These are phyloP conservation scores for Rhizopogon sp. DNA, from an alignment of 768 basidiomycete genomes.

Conservation along the genomic window DNA sequence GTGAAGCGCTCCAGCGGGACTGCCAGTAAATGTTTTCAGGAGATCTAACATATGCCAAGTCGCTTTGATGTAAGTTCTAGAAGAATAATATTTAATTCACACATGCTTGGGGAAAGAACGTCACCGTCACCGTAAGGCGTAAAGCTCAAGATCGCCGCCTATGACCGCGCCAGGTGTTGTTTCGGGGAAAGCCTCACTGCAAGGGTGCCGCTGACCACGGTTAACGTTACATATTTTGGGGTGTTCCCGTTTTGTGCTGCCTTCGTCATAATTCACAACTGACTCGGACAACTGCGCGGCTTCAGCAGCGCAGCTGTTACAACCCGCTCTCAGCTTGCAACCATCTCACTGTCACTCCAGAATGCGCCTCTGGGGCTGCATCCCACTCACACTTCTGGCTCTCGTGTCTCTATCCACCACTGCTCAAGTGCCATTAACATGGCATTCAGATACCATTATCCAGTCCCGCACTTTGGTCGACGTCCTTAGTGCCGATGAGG, in stretches of 20 bases:
- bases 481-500: slow-evolving; percentile 64
- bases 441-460: slow-evolving; percentile 14
- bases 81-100: neutral
- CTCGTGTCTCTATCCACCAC: slow-evolving; percentile 11
- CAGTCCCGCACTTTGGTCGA: slow-evolving; percentile 69
- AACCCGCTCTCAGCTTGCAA: neutral
- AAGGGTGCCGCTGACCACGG: too few relatives aligned
- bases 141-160: too few relatives aligned
- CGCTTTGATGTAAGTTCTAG: slow-evolving; percentile 1
- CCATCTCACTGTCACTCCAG: neutral
- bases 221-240: too few relatives aligned
- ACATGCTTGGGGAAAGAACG: neutral
- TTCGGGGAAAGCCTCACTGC: too few relatives aligned
- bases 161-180: neutral
- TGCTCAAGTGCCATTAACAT: slow-evolving; percentile 15
- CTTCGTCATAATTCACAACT: neutral
- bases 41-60: slow-evolving; percentile 41
- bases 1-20: slow-evolving; percentile 50
- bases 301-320: neutral
- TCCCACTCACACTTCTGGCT: slow-evolving; percentile 31
- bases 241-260: too few relatives aligned
- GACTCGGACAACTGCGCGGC: neutral
- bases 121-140: too few relatives aligned
- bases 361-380: slow-evolving; percentile 30
- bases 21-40: slow-evolving; percentile 39